These are phyloP conservation scores for Fusarium xylarioides DNA, from an alignment of 2,329 filamentous ascomycete genomes.

Conservation along the genomic window DNA sequence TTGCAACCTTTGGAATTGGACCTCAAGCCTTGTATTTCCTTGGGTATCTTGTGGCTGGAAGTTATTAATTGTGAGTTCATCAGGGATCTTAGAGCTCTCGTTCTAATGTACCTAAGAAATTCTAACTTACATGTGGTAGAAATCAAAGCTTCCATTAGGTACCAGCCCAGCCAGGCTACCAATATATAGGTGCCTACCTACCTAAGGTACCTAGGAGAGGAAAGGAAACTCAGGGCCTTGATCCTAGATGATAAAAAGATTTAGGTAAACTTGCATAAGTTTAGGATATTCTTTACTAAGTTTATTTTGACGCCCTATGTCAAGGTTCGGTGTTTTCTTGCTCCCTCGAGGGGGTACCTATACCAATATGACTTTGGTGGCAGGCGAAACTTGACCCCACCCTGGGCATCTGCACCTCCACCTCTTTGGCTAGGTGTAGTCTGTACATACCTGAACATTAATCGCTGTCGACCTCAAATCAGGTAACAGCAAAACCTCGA, in stretches of 20 bases:
- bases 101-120: background rate
- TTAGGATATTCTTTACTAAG: too few relatives aligned
- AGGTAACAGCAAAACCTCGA: constrained; percentile 32
- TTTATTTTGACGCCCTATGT: too few relatives aligned
- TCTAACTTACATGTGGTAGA: background rate
- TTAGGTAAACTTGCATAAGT: too few relatives aligned
- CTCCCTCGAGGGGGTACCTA: too few relatives aligned
- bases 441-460: constrained; percentile 5
- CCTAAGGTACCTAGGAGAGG: too few relatives aligned
- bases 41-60: background rate
- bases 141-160: background rate
- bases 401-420: constrained; percentile 18
- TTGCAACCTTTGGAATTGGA: background rate
- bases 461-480: constrained; percentile 31
- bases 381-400: constrained; percentile 5
- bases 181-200: background rate
- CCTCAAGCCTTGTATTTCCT: background rate
- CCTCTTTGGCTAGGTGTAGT: background rate
- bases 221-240: background rate
- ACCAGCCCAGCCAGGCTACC: background rate
- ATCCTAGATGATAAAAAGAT: too few relatives aligned
- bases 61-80: too few relatives aligned
- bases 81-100: background rate
- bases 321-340: too few relatives aligned
- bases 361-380: background rate